phyloP scores from a whole-genome alignment of 2,329 filamentous ascomycete genomes.

The Blumeriella jaapii region DNA sequence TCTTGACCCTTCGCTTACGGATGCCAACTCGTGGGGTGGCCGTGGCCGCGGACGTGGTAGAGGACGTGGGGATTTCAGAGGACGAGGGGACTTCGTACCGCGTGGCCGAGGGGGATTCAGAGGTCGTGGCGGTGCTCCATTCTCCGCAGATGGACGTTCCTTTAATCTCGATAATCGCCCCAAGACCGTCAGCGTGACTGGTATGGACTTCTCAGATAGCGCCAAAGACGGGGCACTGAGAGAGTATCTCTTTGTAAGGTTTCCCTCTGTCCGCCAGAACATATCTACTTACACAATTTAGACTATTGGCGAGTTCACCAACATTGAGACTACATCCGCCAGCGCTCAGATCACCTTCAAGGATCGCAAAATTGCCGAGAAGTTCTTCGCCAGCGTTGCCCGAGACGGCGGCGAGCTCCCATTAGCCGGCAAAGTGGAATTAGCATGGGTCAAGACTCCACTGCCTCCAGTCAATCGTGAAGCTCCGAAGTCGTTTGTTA shows the following conservation, averaged over 20 bases:
- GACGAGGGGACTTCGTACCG: slow-evolving; percentile 28
- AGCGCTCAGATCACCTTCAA: slow-evolving; percentile 50
- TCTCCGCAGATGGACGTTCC: slow-evolving; percentile 27
- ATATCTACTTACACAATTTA: slow-evolving; percentile 23
- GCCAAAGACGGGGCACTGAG: slow-evolving; percentile 58
- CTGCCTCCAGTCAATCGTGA: slow-evolving; percentile 18
- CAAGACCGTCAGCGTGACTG: slow-evolving; percentile 52
- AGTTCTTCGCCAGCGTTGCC: slow-evolving; percentile 39
- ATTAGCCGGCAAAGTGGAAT: slow-evolving; percentile 50
- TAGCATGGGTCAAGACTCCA: slow-evolving; percentile 45
- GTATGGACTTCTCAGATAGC: slow-evolving; percentile 48
- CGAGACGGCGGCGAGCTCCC: slow-evolving; percentile 44
- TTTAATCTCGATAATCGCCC: slow-evolving; percentile 69
- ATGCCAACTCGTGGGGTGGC: slow-evolving; percentile 30
- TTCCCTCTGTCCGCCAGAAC: slow-evolving; percentile 2
- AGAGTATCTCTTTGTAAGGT: slow-evolving; percentile 57
- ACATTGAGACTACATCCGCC: slow-evolving; percentile 38
- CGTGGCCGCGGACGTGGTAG: slow-evolving; percentile 32
- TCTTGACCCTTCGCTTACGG: slow-evolving; percentile 43
- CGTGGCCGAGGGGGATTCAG: slow-evolving; percentile 34
- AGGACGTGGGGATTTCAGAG: slow-evolving; percentile 29
- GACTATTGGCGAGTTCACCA: slow-evolving; percentile 52
- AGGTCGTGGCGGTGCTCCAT: slow-evolving; percentile 33
- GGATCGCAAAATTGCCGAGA: slow-evolving; percentile 60
- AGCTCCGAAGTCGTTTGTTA: slow-evolving; percentile 3